These are phyloP conservation scores for Naganishia friedmannii DNA, from an alignment of 768 basidiomycete species.

Conservation along the genomic window DNA sequence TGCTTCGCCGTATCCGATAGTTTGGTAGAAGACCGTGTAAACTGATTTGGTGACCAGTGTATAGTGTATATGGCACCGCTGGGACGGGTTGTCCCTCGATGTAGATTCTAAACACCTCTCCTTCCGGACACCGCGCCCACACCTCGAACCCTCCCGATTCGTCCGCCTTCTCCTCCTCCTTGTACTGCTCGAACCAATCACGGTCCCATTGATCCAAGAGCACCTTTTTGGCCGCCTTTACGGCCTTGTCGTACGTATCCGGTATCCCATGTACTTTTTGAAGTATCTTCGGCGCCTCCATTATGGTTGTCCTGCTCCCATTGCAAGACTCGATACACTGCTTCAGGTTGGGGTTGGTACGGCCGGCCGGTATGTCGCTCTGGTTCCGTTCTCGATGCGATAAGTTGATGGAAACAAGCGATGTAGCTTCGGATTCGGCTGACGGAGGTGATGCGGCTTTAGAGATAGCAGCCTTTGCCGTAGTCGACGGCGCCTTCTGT, in stretches of 20 bases:
- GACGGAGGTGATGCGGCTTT: neutral
- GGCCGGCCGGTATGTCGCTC: neutral
- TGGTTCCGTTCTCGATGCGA: neutral
- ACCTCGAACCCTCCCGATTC: slow-evolving; percentile 8
- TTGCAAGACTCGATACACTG: slow-evolving; percentile 1
- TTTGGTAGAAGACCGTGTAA: neutral
- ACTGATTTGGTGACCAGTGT: slow-evolving; percentile 2
- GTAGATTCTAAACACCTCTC: slow-evolving; percentile 3
- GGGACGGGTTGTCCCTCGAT: slow-evolving; percentile 2
- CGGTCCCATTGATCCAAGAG: slow-evolving; percentile 7
- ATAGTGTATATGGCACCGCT: neutral
- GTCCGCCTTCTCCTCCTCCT: slow-evolving; percentile 1
- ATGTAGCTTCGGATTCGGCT: no score
- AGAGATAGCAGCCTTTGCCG: neutral
- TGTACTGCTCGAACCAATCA: slow-evolving; percentile 9
- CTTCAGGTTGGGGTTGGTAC: neutral
- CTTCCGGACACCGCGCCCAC: slow-evolving; percentile 10
- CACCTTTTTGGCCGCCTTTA: neutral
- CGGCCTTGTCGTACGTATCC: slow-evolving; percentile 6
- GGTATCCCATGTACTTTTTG: neutral
- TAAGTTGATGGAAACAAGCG: no score
- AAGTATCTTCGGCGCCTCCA: slow-evolving; percentile 4
- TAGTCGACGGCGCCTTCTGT: neutral
- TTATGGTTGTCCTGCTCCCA: slow-evolving; percentile 19
- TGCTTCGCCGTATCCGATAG: neutral